A percentile compares a stretch with the other conserved stretches of the same genome.
Evolutionary conservation across 306 rosid species (phyloP).

Genomic region (Clitoria ternatea): DNA sequence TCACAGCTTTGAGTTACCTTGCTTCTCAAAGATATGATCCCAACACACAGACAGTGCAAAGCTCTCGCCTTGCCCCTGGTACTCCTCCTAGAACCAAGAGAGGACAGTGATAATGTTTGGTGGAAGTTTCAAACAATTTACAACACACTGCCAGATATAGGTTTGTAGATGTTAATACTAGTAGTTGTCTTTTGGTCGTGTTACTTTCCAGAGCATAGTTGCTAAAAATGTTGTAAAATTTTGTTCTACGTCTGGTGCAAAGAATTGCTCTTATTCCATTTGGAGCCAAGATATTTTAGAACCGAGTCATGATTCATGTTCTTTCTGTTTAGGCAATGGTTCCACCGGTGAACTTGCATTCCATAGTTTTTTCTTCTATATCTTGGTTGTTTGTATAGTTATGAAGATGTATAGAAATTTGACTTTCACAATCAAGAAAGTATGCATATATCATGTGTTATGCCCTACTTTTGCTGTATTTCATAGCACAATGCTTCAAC

Average conservation of each 20-base stretch:
- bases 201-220: conserved; percentile 14
- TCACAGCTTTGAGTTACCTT: conserved; percentile 86
- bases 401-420: conserved; percentile 10
- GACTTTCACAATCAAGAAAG: background rate
- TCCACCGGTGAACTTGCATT: background rate
- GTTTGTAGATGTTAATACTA: conserved; percentile 28
- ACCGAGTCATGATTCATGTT: conserved; percentile 12
- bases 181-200: conserved; percentile 20
- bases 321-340: conserved; percentile 13
- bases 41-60: conserved; percentile 44
- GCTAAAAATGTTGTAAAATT: conserved; percentile 23
- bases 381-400: conserved; percentile 30
- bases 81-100: conserved; percentile 68
- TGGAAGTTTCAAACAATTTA: background rate
- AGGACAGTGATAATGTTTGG: conserved; percentile 34
- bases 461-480: background rate
- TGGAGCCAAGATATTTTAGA: conserved; percentile 21
- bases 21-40: conserved; percentile 65
- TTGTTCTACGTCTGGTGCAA: conserved; percentile 20
- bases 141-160: conserved; percentile 22
- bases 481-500: background rate
- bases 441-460: background rate
- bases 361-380: background rate
- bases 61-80: conserved; percentile 49
- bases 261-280: conserved; percentile 26